Evolutionary conservation across 139 green algal species (phyloP), one percentile per base, ranked within the genome.

Genomic region (Chlamydomonas schloesseri): DNA sequence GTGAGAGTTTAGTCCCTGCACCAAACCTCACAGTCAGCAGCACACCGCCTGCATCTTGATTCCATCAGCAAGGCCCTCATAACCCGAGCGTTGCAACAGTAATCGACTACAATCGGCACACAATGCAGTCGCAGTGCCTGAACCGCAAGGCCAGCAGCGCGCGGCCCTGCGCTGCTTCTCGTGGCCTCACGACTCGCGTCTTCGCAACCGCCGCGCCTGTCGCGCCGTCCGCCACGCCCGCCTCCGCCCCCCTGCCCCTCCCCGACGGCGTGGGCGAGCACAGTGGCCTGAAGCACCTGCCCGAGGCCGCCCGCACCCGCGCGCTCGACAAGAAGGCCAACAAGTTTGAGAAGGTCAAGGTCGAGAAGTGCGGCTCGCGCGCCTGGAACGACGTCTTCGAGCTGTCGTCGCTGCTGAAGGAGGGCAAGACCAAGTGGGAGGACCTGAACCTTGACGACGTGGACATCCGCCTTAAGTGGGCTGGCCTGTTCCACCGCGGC

Each of bases 391-490:
- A 98, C 71, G 88, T 93, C 23, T 85, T 81, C n/a, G 88, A 91
- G 80, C 79, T 91, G 81, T 81, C 93, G 0, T 37, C 86, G 53
- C 88, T 97, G 46, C 90, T 98, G n/a, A 89, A 95, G 23, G 89
- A 96, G 64, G 96, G 96, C 68, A 92, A 96, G 64, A 95, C 91
- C 46, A 96, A 83, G 33, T 93, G 89, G 89, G 90, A 97, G 76
- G 95, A 98, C 82, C 86, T 98, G 18, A 90, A 96, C 81, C 83
- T 98, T 65, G 97, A 99, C 58, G 97, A 99, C 89, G 88, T 99
- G 13, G 98, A 99, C 88, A 89, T 98, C 86, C 93, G 98, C 53
- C 86, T 98, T 53, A 99, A 99, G 94, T 99, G 97, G 97, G 90
- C 95, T 6, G 98, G 98, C 11, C 90, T 99, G 20, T 99, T 99